Percentiles rank a stretch among this genome's conserved stretches.
Evolutionary conservation across 192 early-diverging fungal genomes (phyloP).

Genomic region (Chytriomyces confervae): DNA sequence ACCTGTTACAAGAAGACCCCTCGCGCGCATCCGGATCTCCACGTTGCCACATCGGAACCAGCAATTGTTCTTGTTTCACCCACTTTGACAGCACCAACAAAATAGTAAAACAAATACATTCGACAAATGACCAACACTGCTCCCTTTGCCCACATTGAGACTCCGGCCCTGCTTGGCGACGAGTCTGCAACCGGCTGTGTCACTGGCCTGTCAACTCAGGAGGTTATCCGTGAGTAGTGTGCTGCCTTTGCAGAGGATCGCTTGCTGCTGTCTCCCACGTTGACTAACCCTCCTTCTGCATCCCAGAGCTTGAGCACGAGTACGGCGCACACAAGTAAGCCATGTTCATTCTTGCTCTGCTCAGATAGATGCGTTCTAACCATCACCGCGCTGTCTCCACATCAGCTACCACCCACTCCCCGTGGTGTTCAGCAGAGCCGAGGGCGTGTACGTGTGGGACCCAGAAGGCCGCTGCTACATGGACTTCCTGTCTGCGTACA

Average conservation of each 20-base stretch:
- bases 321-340: conserved; percentile 95
- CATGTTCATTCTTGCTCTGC: background rate
- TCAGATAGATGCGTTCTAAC: background rate
- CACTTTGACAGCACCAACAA: background rate
- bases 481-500: conserved; percentile 88
- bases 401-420: conserved; percentile 94
- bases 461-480: conserved; percentile 87
- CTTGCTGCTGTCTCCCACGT: background rate
- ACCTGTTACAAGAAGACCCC: too few species aligned
- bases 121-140: background rate
- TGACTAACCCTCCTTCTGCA: background rate
- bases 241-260: background rate
- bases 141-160: background rate
- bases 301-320: conserved; percentile 71
- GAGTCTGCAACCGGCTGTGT: background rate
- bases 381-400: background rate
- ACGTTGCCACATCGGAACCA: too few species aligned
- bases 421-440: conserved; percentile 83
- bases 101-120: too few species aligned
- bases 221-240: conserved; percentile 11
- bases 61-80: background rate
- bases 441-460: conserved; percentile 94
- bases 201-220: conserved; percentile 7
- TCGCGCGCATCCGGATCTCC: too few species aligned
- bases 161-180: conserved; percentile 11